phyloP scores from a whole-genome alignment of 2,329 filamentous ascomycete species.

The Aspergillus glaucus region DNA sequence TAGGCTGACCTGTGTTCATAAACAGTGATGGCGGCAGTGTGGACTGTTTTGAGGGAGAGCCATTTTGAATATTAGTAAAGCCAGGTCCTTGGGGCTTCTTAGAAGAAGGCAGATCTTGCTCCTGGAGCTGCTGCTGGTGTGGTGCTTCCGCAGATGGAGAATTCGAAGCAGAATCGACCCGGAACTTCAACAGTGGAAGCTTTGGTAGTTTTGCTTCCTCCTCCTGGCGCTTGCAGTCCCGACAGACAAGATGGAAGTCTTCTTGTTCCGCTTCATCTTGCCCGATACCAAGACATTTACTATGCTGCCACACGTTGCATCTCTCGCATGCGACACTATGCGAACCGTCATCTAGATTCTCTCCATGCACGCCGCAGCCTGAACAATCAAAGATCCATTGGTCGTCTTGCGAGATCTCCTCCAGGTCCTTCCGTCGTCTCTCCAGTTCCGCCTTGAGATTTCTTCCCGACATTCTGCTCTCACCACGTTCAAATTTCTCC shows the following conservation, averaged over 20 bases:
- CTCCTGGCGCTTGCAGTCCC: slow-evolving; percentile 64
- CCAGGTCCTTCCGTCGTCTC: slow-evolving; percentile 67
- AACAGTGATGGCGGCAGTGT: slow-evolving; percentile 8
- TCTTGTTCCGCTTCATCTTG: slow-evolving; percentile 73
- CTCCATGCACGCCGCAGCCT: slow-evolving; percentile 79
- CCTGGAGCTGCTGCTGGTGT: slow-evolving; percentile 1
- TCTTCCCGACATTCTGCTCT: slow-evolving; percentile 66
- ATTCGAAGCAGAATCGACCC: slow-evolving; percentile 35
- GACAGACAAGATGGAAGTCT: slow-evolving; percentile 83
- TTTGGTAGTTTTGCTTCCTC: slow-evolving; percentile 58
- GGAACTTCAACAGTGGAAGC: slow-evolving; percentile 55
- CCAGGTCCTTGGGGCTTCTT: slow-evolving; percentile 15
- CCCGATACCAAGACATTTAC: slow-evolving; percentile 77
- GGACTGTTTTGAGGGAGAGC: slow-evolving; percentile 14
- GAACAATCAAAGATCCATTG: slow-evolving; percentile 93
- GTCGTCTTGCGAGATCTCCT: slow-evolving; percentile 67
- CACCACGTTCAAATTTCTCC: slow-evolving; percentile 51
- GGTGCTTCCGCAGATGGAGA: background rate
- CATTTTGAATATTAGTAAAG: slow-evolving; percentile 15
- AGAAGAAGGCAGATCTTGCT: slow-evolving; percentile 12
- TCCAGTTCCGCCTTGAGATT: slow-evolving; percentile 78
- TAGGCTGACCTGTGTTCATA: slow-evolving; percentile 11
- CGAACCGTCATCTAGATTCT: slow-evolving; percentile 82
- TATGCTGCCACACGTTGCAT: slow-evolving; percentile 96
- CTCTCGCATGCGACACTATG: slow-evolving; percentile 90